phyloP scores from a whole-genome alignment of 768 basidiomycete species.

The Agrocybe chaxingu region DNA sequence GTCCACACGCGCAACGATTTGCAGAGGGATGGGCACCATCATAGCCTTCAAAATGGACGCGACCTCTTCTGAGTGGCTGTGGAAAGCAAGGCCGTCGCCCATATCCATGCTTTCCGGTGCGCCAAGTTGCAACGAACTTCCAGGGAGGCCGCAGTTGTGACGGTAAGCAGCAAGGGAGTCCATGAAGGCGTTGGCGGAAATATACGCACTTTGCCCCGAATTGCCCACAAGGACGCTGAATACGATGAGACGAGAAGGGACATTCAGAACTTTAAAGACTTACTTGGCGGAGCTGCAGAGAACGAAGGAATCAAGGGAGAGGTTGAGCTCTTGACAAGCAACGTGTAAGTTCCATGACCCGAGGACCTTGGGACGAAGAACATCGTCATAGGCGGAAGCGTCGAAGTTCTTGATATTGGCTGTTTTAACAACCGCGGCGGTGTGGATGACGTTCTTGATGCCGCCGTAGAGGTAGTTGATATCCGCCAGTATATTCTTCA shows the following conservation, averaged over 20 bases:
- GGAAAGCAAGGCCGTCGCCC: conserved; percentile 17
- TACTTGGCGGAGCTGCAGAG: conserved; percentile 29
- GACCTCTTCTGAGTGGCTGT: conserved; percentile 18
- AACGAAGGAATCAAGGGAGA: conserved; percentile 26
- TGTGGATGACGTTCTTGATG: conserved; percentile 27
- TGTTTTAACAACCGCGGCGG: conserved; percentile 24
- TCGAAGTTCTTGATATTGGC: conserved; percentile 20
- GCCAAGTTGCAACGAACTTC: conserved; percentile 25
- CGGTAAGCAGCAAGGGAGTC: conserved; percentile 26
- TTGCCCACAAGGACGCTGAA: conserved; percentile 25
- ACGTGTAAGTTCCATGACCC: conserved; percentile 31
- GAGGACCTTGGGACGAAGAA: conserved; percentile 24
- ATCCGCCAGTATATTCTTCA: conserved; percentile 18
- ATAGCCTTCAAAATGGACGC: conserved; percentile 21
- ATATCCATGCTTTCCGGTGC: conserved; percentile 25
- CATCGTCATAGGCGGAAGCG: conserved; percentile 18
- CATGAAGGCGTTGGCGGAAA: conserved; percentile 27
- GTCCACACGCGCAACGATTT: conserved; percentile 21
- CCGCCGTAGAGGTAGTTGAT: conserved; percentile 16
- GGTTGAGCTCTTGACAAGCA: conserved; percentile 21
- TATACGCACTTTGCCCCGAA: conserved; percentile 24
- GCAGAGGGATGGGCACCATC: conserved; percentile 17
- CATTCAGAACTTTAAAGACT: conserved; percentile 5
- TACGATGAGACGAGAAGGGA: not conserved
- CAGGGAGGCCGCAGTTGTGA: conserved; percentile 23